Percentiles rank a stretch among this genome's conserved stretches.
These are phyloP conservation scores for Omphalotus olearius DNA, from an alignment of 1,284 basidiomycete genomes.

Conservation along the genomic window DNA sequence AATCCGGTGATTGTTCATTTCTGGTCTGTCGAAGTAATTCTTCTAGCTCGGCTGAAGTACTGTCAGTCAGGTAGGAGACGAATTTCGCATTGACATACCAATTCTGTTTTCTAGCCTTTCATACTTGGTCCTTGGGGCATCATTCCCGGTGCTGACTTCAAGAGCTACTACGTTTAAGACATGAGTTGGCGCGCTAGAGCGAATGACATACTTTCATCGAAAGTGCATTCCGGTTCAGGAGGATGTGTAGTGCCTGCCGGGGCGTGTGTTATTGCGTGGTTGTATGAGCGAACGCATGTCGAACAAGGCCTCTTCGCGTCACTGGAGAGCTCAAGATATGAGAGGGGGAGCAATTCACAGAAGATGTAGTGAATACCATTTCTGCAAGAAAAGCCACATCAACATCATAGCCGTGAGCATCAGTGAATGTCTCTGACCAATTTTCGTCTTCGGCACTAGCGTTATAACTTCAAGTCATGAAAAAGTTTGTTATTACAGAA, in stretches of 20 bases:
- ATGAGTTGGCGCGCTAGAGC: neutral
- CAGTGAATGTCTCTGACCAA: constrained; percentile 43
- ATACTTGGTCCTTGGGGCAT: constrained; percentile 53
- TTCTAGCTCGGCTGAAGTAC: constrained; percentile 57
- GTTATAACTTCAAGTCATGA: neutral
- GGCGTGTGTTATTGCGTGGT: constrained; percentile 55
- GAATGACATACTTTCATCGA: constrained; percentile 49
- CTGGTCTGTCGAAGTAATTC: constrained; percentile 36
- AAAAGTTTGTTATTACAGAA: neutral
- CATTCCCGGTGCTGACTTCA: constrained; percentile 33
- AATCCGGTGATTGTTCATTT: neutral
- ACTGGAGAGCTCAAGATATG: constrained; percentile 27
- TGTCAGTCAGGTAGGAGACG: neutral
- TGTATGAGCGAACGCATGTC: constrained; percentile 64
- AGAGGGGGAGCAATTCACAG: constrained; percentile 8
- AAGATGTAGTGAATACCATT: constrained; percentile 46
- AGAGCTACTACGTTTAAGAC: constrained; percentile 27
- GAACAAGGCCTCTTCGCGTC: constrained; percentile 70
- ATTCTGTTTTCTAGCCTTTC: constrained; percentile 64
- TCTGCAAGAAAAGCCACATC: constrained; percentile 31
- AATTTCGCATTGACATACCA: constrained; percentile 36
- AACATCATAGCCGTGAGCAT: constrained; percentile 12
- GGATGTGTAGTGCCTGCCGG: constrained; percentile 48
- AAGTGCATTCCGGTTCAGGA: constrained; percentile 59
- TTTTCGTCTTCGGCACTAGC: constrained; percentile 67